Evolutionary conservation across 2,329 filamentous ascomycete species (phyloP), one percentile per base, ranked within the genome.

Genomic region (Exserohilum rostratum): DNA sequence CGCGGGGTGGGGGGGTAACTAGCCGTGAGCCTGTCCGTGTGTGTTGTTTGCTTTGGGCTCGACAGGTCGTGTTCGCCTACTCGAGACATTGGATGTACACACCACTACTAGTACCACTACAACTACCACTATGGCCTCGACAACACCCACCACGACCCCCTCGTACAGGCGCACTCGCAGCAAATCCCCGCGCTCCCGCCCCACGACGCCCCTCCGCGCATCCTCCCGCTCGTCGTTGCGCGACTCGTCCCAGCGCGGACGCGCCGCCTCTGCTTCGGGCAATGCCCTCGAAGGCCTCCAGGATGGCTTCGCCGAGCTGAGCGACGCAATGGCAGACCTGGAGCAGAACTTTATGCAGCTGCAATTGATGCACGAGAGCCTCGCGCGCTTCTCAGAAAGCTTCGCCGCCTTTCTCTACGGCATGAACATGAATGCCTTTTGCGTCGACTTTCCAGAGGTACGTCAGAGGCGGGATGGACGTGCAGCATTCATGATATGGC

Each of bases 371-470:
- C 92, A 99, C 71, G 93, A 98, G 79, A 96, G 91, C 69, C 78
- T 99, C 64, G 87, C 91, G 20, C 86, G 95, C 22, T 99, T 99
- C 77, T 93, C 89, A 76, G 95, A 99, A 81, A 96, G 90, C 70
- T 99, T 99, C 76, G 92, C 92, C 1, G 91, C 89, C 65, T 98
- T 99, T 69, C 78, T 99, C 40, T 99, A 98, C 68, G 95, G 95
- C 2, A 76, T 99, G 73, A 98, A 98, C 72, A 97, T 99, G 93
- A 98, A 97, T 76, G 95, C 95, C 1, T 99, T 98, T 74, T 98
- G 93, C 74, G 93, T 98, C 29, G 95, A 99, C 75, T 99, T 97
- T 62, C 90, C 92, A 0, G 95, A 99, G 85, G 92, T 92, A 78
- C 46, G 73, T 51, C 29, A 15, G 6, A 29, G 12, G n/a, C 13